Percentiles rank a stretch among this genome's conserved stretches.
Conservation (phyloP, 2,329 filamentous ascomycete genomes). For the Neophaeococcomyces aloes region DNA sequence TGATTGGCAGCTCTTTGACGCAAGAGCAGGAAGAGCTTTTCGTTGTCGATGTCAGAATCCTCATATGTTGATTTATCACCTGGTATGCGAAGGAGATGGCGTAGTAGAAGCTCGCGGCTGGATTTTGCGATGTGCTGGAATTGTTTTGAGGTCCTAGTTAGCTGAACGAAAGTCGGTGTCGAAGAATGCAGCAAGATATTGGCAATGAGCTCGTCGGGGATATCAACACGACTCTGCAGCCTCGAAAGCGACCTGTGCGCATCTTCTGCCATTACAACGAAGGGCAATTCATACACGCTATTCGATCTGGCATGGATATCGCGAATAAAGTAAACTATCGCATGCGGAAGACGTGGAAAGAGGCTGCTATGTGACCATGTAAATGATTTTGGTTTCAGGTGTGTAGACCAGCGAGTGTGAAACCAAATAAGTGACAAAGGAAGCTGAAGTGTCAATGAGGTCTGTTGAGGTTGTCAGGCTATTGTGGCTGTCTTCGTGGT, state of each 20-base stretch:
- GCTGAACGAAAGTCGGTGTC: conserved; percentile 30
- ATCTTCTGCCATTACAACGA: not conserved
- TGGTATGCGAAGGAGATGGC: conserved; percentile 29
- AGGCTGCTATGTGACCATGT: too few species aligned
- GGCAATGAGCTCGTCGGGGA: conserved; percentile 33
- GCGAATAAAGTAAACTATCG: too few species aligned
- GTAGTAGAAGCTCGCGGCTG: conserved; percentile 28
- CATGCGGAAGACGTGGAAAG: too few species aligned
- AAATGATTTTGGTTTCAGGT: too few species aligned
- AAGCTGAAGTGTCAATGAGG: too few species aligned
- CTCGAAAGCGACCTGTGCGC: not conserved
- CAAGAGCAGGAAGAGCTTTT: conserved; percentile 26
- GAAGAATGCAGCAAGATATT: conserved; percentile 27
- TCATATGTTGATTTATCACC: conserved; percentile 22
- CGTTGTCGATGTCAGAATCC: conserved; percentile 11
- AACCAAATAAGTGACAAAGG: too few species aligned
- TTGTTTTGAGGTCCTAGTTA: conserved; percentile 27
- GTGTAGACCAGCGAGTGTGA: too few species aligned
- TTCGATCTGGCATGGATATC: too few species aligned
- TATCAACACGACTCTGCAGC: conserved; percentile 13
- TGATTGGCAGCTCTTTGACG: conserved; percentile 24
- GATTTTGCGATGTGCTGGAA: conserved; percentile 28
- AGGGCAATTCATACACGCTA: not conserved
- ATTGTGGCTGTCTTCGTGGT: too few species aligned
- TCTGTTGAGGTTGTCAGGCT: too few species aligned